phyloP scores from a whole-genome alignment of 2,329 filamentous ascomycete genomes.

The Diaporthe aspalathi region DNA sequence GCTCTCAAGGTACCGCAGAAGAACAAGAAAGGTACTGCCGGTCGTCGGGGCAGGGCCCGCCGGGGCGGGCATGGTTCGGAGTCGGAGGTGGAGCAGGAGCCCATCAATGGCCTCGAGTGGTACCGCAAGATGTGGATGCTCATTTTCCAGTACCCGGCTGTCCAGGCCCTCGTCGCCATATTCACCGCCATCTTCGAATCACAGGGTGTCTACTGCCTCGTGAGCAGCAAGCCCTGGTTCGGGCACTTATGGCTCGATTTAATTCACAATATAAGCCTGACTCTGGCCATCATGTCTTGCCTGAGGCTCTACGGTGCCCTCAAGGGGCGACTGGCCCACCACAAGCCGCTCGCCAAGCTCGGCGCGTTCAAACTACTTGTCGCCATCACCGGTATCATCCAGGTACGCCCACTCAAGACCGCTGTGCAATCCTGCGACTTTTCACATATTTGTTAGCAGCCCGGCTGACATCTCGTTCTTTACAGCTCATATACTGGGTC shows the following conservation, averaged over 20 bases:
- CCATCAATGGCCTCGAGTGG: slow-evolving; percentile 48
- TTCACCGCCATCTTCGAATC: slow-evolving; percentile 47
- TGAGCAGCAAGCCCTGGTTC: slow-evolving; percentile 44
- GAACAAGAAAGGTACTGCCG: slow-evolving; percentile 40
- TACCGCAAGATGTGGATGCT: slow-evolving; percentile 47
- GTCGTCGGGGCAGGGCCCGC: slow-evolving; percentile 23
- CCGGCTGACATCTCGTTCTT: background rate
- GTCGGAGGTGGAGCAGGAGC: slow-evolving; percentile 36
- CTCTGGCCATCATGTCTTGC: slow-evolving; percentile 44
- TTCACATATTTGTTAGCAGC: background rate
- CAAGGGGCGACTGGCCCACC: slow-evolving; percentile 44
- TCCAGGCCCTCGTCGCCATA: slow-evolving; percentile 56
- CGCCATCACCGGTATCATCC: slow-evolving; percentile 46
- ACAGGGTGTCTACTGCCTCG: slow-evolving; percentile 47
- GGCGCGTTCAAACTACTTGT: slow-evolving; percentile 51
- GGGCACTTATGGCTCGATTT: slow-evolving; percentile 50
- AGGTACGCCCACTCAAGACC: slow-evolving; percentile 39
- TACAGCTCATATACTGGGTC: slow-evolving; percentile 46
- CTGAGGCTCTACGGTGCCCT: slow-evolving; percentile 46
- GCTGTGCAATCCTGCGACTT: too few relatives aligned
- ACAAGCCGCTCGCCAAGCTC: slow-evolving; percentile 48
- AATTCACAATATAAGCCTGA: slow-evolving; percentile 43
- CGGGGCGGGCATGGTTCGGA: background rate
- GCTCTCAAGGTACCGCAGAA: slow-evolving; percentile 48
- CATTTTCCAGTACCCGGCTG: slow-evolving; percentile 55